Evolutionary conservation across 495 filamentous ascomycete genomes (phyloP).

Genomic region (Neurospora africana): DNA sequence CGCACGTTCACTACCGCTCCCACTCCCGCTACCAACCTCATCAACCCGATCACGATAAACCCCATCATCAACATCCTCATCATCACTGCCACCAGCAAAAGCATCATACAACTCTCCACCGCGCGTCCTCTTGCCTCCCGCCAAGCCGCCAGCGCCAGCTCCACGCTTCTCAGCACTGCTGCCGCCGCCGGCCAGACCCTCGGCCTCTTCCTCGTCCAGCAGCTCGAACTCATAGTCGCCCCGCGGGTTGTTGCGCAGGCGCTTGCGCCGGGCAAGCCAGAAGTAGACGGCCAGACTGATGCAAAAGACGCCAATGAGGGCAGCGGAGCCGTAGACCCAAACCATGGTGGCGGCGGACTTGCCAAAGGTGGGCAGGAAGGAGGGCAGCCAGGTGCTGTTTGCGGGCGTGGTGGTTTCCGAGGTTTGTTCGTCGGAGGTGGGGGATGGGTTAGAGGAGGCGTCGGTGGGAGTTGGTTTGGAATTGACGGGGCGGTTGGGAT

Average conservation of each 20-base stretch:
- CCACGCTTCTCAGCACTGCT: slow-evolving; percentile 7
- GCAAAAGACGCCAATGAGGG: slow-evolving; percentile 79
- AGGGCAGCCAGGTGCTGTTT: slow-evolving; percentile 56
- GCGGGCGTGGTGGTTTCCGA: slow-evolving; percentile 27
- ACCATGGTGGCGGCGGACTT: slow-evolving; percentile 78
- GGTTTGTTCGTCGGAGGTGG: slow-evolving; percentile 14
- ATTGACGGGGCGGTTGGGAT: slow-evolving; percentile 67
- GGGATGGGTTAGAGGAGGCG: slow-evolving; percentile 18
- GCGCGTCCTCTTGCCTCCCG: slow-evolving; percentile 37
- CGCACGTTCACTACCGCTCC: not conserved
- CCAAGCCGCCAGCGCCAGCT: not conserved
- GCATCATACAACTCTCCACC: slow-evolving; percentile 89
- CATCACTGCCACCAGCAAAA: slow-evolving; percentile 66
- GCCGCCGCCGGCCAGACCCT: slow-evolving; percentile 31
- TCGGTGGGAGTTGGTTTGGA: slow-evolving; percentile 35
- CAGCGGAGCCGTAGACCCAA: slow-evolving; percentile 88
- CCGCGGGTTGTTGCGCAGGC: slow-evolving; percentile 59
- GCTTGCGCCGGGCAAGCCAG: slow-evolving; percentile 64
- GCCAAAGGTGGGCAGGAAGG: slow-evolving; percentile 92
- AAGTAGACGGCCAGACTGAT: slow-evolving; percentile 68
- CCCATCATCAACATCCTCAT: slow-evolving; percentile 33
- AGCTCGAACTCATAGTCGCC: slow-evolving; percentile 94
- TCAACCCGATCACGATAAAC: slow-evolving; percentile 10
- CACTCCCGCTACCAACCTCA: not conserved
- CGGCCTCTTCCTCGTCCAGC: slow-evolving; percentile 70